Evolutionary conservation across 352 stramenopile species (phyloP), one percentile per base, ranked within the genome.

Genomic region (Phytophthora brassicae): DNA sequence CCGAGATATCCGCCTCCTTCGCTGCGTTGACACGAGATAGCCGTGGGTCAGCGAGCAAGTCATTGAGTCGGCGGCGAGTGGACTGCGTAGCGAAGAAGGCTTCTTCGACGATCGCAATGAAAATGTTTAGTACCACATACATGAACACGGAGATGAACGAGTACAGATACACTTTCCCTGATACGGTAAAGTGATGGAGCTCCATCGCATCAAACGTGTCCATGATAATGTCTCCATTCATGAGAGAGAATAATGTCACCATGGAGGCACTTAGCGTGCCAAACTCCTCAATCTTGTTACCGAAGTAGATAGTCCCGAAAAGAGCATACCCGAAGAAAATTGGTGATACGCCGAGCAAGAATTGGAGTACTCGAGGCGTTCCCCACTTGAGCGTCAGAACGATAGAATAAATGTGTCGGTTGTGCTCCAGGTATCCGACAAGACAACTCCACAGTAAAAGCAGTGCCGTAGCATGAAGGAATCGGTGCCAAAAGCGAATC

Each of bases 41-140:
- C 19, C 71, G 45, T 29, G 74, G 79, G 22, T 90, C 77, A 3
- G 76, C 68, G 28, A 92, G 67, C 52, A 93, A 68, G 22, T 86
- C 56, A 46, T 79, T 82, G 16, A 93, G 68, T 49, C 79, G 74
- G n/a, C 82, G 74, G 2, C 79, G 68, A 24, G 72, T 84, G 20
- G 78, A 77, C 42, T 86, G 76, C 26, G 84, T 92, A n/a, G 87
- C 85, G 55, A 97, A 97, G 74, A 95, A 97, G 23, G 89, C 84
- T 45, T 97, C 88, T 45, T 97, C 90, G 39, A 97, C 84, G 49
- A 97, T 94, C 13, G 88, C 88, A 26, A 97, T 94, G 57, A 96
- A 96, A 53, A 97, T 88, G 60, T 97, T 97, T 46, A 97, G 76
- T 49, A 97, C 90, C 45, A 96, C 85, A 66, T 97, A 97, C 66